Percentiles rank a stretch among this genome's conserved stretches.
phyloP scores from a whole-genome alignment of 805 yeast genomes.

The Myxozyma lipomycoides region DNA sequence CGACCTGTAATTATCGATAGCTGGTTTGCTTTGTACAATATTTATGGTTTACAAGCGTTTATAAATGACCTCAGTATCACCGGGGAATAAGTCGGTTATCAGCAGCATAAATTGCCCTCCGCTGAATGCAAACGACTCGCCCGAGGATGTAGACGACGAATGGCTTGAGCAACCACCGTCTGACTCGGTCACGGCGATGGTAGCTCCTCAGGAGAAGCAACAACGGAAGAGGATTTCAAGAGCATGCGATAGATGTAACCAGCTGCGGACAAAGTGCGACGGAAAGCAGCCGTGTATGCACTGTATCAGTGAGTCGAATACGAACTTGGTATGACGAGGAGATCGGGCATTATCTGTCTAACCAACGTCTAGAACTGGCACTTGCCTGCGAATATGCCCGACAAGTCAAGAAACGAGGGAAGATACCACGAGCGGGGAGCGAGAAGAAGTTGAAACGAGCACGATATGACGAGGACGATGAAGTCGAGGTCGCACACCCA shows the following conservation, averaged over 20 bases:
- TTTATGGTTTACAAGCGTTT: too few relatives aligned
- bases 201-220: not conserved
- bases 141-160: too few relatives aligned
- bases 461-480: not conserved
- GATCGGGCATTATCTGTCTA: too few relatives aligned
- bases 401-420: conserved; percentile 46
- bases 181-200: too few relatives aligned
- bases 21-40: too few relatives aligned
- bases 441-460: not conserved
- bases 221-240: conserved; percentile 26
- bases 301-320: conserved; percentile 35
- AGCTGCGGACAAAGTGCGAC: conserved; percentile 47
- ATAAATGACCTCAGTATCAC: too few relatives aligned
- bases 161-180: too few relatives aligned
- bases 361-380: conserved; percentile 28
- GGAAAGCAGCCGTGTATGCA: conserved; percentile 47
- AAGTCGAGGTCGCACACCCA: not conserved
- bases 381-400: conserved; percentile 42
- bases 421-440: conserved; percentile 5
- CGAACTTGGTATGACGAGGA: too few relatives aligned
- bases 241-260: conserved; percentile 50
- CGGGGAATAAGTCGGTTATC: too few relatives aligned
- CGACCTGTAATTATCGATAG: too few relatives aligned
- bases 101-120: too few relatives aligned
- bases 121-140: too few relatives aligned